Conservation (phyloP, 2,329 filamentous ascomycete species). For the Alternaria incomplexa region DNA sequence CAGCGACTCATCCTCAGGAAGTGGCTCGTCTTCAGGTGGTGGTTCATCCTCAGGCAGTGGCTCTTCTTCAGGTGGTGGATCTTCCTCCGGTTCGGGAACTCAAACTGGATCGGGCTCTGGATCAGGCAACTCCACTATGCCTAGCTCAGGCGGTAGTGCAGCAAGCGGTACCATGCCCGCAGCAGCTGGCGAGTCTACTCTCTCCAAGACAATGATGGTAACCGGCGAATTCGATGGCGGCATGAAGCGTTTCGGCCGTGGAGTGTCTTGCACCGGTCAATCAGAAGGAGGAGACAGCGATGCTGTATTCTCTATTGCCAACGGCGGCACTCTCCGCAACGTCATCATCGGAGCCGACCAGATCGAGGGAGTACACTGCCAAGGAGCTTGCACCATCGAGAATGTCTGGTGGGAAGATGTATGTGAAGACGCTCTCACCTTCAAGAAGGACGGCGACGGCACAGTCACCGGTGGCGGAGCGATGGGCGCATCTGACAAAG, state of each 20-base stretch:
- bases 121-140: slow-evolving; percentile 9
- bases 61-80: not conserved
- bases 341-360: slow-evolving; percentile 62
- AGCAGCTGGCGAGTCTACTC: slow-evolving; percentile 27
- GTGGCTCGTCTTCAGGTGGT: not conserved
- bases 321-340: slow-evolving; percentile 60
- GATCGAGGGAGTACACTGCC: slow-evolving; percentile 43
- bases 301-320: slow-evolving; percentile 60
- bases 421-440: slow-evolving; percentile 49
- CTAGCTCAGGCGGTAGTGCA: slow-evolving; percentile 9
- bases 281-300: slow-evolving; percentile 54
- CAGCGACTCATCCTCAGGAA: not conserved
- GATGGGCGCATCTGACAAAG: slow-evolving; percentile 49
- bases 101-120: not conserved
- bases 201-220: slow-evolving; percentile 27
- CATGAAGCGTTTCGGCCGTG: slow-evolving; percentile 44
- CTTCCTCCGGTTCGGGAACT: not conserved
- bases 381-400: slow-evolving; percentile 41
- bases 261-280: slow-evolving; percentile 50
- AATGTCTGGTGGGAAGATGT: slow-evolving; percentile 51
- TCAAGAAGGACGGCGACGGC: slow-evolving; percentile 47
- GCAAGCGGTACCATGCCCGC: slow-evolving; percentile 26
- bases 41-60: not conserved
- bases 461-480: slow-evolving; percentile 52
- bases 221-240: slow-evolving; percentile 41